These are phyloP conservation scores for Eutrema salsugineum DNA, from an alignment of 441 rosid species.

Conservation along the genomic window DNA sequence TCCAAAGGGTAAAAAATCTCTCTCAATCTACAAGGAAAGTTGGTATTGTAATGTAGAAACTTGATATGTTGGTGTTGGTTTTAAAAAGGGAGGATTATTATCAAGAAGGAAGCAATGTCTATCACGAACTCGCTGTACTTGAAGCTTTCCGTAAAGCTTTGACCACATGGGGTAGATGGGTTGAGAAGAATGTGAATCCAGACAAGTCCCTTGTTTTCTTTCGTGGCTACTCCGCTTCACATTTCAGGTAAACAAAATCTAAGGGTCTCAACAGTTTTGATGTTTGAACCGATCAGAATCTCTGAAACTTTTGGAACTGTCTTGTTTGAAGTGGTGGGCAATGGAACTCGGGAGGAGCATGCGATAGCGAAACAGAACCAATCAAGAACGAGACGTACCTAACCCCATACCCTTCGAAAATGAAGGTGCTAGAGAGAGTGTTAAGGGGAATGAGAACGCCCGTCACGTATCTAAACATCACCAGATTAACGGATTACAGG, in stretches of 20 bases:
- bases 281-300: background rate
- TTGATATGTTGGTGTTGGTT: background rate
- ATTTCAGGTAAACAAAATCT: conserved; percentile 51
- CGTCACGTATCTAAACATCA: conserved; percentile 52
- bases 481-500: conserved; percentile 59
- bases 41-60: background rate
- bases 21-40: background rate
- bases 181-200: conserved; percentile 56
- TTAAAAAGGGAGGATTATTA: conserved; percentile 53
- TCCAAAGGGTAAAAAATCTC: conserved; percentile 41
- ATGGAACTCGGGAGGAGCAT: conserved; percentile 79
- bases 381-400: conserved; percentile 39
- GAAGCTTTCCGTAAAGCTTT: conserved; percentile 67
- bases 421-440: conserved; percentile 57
- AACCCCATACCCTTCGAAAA: conserved; percentile 51
- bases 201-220: conserved; percentile 59
- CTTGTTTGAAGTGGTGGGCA: conserved; percentile 52
- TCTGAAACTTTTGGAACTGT: background rate
- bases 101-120: conserved; percentile 64
- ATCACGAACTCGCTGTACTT: conserved; percentile 49
- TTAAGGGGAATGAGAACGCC: conserved; percentile 44
- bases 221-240: conserved; percentile 66
- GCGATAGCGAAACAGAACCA: conserved; percentile 62
- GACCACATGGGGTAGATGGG: conserved; percentile 78
- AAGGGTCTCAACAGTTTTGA: background rate